Evolutionary conservation across 2,329 filamentous ascomycete genomes (phyloP), one percentile per base, ranked within the genome.

Genomic region (Penicillium sclerotigenum): DNA sequence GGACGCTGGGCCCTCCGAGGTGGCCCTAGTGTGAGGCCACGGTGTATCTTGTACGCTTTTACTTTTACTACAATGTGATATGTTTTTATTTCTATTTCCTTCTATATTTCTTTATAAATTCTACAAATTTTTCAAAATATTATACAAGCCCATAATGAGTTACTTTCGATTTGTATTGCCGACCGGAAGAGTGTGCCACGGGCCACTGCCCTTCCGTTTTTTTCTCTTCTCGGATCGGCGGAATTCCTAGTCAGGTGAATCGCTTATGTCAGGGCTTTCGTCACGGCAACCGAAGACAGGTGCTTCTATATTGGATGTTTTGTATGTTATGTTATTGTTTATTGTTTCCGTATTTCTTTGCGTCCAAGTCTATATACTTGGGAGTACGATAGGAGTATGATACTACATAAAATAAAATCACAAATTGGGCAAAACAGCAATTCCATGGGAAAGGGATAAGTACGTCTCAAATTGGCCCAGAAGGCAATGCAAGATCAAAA

Each of bases 1-100:
- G 71, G 70, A 72, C 52, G 40, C 71, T 66, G 70, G 69, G 63
- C 65, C 67, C 69, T 74, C 71, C 72, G 71, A 72, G 67, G 70
- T 68, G 67, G 70, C 71, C 71, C 71, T 73, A 71, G 67, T 70
- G 65, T 59, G 63, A 58, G 63, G 63, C 61, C 61, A 67, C 65
- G 53, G 52, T 56, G 61, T 60, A 46, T 52, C 56, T 54, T 40
- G 31, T 47, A 20, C 20, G 18, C 20, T 11, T 48, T 40, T 54
- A 22, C 2, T 56, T 41, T 33, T 24, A 18, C 37, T 40, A 43
- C n/a, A 20, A 26, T 26, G 5, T 14, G 34, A 20, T 18, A 45
- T 48, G 13, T 26, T n/a, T 18, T 24, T 26, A 18, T 11, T 47
- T 33, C 8, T 9, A 16, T 13, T 34, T 13, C 1, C 10, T 42